Evolutionary conservation across 345 rosid species (phyloP), one percentile per base, ranked within the genome.

Genomic region (Eucalyptus coolabah): DNA sequence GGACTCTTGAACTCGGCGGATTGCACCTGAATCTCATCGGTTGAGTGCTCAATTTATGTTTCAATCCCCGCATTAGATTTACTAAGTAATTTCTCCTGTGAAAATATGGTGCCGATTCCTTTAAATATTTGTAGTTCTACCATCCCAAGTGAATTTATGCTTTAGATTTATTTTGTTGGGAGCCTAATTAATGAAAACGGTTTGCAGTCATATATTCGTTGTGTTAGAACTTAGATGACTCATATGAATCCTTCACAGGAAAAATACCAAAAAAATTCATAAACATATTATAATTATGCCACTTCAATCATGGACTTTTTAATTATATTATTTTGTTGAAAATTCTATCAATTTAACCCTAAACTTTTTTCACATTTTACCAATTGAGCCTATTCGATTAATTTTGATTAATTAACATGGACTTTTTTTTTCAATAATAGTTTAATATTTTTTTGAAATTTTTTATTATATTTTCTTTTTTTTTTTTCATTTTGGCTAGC

Each of bases 281-380:
- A 12, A 60, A 0, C 67, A 1, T 12, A 12, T 60, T 60, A 30
- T 28, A 3, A 60, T 28, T 60, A 6, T 28, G 8, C 6, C 8
- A 60, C 15, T 60, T 60, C 4, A 60, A 30, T 60, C 16, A 28
- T 28, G 1, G 7, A 60, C 17, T 1, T 60, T 60, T 60, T 12
- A 56, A 10, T 56, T 26, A 56, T 24, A 5, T 56, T 24, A 1
- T 56, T 56, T 23, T 9, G 63, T 24, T 0, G 2, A 2, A 53
- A 53, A 24, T 59, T 59, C 0, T 59, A 5, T 3, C n/a, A 59
- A 59, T 59, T 59, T 28, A 11, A 0, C 0, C 15, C 0, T 60
- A 12, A 60, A 6, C 0, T 1, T 60, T 60, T 60, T 60, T 28
- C 4, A 28, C 6, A 28, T 60, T 3, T 12, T 12, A 13, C 0